Conservation (phyloP, 768 basidiomycete genomes). For the Boletellus emodensis region DNA sequence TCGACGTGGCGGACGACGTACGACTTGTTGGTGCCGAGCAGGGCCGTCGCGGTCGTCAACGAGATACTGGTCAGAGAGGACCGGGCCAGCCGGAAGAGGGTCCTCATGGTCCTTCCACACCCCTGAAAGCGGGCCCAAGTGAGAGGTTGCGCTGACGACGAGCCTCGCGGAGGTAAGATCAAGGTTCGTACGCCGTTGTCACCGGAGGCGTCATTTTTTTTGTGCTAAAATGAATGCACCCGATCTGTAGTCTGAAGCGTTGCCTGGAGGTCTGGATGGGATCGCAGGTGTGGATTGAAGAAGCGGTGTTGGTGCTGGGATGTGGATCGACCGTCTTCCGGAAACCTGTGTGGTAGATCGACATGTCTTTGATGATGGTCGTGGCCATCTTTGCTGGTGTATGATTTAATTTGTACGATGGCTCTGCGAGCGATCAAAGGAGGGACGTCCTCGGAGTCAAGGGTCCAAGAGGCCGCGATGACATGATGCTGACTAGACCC, state of each 20-base stretch:
- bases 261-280: conserved; percentile 35
- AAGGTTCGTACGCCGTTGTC: conserved; percentile 7
- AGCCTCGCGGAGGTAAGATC: conserved; percentile 18
- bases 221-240: background rate
- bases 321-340: conserved; percentile 32
- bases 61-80: background rate
- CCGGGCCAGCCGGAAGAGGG: background rate
- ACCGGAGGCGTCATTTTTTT: background rate
- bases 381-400: too few relatives aligned
- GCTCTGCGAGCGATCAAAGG: too few relatives aligned
- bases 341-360: conserved; percentile 1
- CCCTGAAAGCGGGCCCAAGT: conserved; percentile 11
- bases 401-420: too few relatives aligned
- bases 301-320: conserved; percentile 35
- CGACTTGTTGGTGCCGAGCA: conserved; percentile 29
- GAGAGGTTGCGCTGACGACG: conserved; percentile 12
- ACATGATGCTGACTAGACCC: too few relatives aligned
- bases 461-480: too few relatives aligned
- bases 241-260: conserved; percentile 33
- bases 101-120: conserved; percentile 5
- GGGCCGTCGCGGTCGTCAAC: conserved; percentile 22
- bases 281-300: conserved; percentile 29
- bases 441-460: too few relatives aligned
- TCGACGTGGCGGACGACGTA: conserved; percentile 30
- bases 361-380: too few relatives aligned